Base-by-base conservation (phyloP, 331 rosid species). In the Prunus yedoensis region DNA sequence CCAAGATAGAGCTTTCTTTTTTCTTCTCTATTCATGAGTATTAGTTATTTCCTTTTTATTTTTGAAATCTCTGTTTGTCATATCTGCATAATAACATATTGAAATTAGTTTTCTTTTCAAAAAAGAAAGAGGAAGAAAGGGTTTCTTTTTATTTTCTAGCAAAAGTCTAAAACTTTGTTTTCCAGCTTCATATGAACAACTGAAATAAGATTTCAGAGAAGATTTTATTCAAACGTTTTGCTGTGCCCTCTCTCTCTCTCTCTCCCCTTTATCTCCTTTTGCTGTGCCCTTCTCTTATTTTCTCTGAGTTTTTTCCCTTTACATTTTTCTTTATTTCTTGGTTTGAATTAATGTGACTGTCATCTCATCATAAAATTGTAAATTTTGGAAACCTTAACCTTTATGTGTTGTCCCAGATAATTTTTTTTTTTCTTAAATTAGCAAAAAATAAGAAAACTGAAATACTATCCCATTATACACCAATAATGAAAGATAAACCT, bases 261-360 rank as follows among this genome's bases (percentile, higher is more conserved):
- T 28, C 38, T 32, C 11, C 15, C 57, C 67, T 25, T 58, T 73
- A 73, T 58, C 67, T 43, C 25, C 68, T 58, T 58, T 73, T 58
- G 53, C 57, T 18, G 45, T 32, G 50, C 52, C 53, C 38, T 20
- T 35, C 53, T n/a, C 25, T 71, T 54, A 13, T 69, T 27, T 25
- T 68, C 59, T 27, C 50, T 8, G 25, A 38, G 10, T 12, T 50
- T 5, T 17, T 17, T 25, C 27, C 16, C 21, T 27, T 71, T 58
- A 23, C 13, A 58, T 46, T 23, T 57, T 23, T 67, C 68, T 41
- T 16, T 54, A 56, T 12, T 35, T 18, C 38, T 43, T 71, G 53
- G 16, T 38, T 56, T 21, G 53, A 18, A 49, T 49, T 45, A 50
- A 17, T 52, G 57, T 50, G 14, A 38, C 9, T 1, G 43, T 38